Evolutionary conservation across 495 filamentous ascomycete species (phyloP).

Genomic region (Lasiosphaeriaceae sp.): DNA sequence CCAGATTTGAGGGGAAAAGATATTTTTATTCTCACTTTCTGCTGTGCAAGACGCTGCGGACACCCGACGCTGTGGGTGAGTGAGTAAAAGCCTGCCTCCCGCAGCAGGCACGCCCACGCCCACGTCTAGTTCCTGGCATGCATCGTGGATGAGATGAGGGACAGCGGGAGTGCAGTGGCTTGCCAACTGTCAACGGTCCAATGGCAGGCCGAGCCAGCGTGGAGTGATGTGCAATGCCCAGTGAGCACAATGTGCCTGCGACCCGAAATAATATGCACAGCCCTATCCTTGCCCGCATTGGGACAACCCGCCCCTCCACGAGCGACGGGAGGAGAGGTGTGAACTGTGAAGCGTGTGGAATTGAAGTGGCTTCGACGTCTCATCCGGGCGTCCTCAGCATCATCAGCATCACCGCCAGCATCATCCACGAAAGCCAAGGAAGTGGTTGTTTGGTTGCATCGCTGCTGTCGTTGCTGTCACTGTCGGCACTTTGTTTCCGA

Average conservation of each 20-base stretch:
- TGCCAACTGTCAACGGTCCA: slow-evolving; percentile 12
- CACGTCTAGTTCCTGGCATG: slow-evolving; percentile 9
- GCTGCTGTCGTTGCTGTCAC: too few relatives aligned
- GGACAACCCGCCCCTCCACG: slow-evolving; percentile 16
- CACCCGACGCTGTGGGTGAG: slow-evolving; percentile 23
- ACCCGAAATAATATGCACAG: slow-evolving; percentile 32
- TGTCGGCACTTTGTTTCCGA: too few relatives aligned
- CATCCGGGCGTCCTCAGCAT: neutral
- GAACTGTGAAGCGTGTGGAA: too few relatives aligned
- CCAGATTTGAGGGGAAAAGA: slow-evolving; percentile 19
- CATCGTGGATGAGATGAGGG: neutral
- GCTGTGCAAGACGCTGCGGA: slow-evolving; percentile 28
- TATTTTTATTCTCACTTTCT: slow-evolving; percentile 32
- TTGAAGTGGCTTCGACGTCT: slow-evolving; percentile 27
- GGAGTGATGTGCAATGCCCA: slow-evolving; percentile 15
- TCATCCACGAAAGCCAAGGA: too few relatives aligned
- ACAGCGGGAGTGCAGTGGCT: too few relatives aligned
- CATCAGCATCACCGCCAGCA: neutral
- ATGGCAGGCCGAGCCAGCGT: slow-evolving; percentile 12
- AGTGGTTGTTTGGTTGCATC: too few relatives aligned
- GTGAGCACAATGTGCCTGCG: neutral
- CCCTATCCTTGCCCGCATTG: slow-evolving; percentile 23
- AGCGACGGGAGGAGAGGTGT: slow-evolving; percentile 10
- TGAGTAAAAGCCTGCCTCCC: slow-evolving; percentile 11
- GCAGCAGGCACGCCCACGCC: slow-evolving; percentile 9